Base-by-base conservation (phyloP, 2,329 filamentous ascomycete species). In the Leptoxyphium fumago region DNA sequence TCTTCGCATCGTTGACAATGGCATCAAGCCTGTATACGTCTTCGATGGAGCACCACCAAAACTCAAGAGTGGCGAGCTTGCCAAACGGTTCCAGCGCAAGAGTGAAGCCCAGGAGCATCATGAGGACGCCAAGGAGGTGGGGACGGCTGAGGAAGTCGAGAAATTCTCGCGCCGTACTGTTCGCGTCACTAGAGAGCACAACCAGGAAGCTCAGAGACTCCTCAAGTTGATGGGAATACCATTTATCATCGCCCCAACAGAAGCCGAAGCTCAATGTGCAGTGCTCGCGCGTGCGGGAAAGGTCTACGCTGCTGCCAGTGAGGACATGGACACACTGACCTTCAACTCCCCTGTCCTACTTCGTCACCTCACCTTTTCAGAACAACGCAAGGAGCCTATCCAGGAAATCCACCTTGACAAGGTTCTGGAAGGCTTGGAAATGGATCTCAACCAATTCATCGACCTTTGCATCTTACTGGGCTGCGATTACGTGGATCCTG, bases 271-370 rank as follows among this genome's bases (percentile, higher is more conserved):
- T 1, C 91, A 98, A 62, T 98, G 91, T 62, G 91, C 91, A 2
- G 82, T 81, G 36, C 72, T 98, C 48, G 91, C 91, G 1, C 74
- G 82, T 48, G 88, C 84, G 5, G 89, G 87, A 32, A 96, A 96
- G 67, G 91, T 98, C 42, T 98, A 93, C 61, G 91, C 88, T 2
- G 91, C 91, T 15, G 91, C 91, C 2, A 94, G 84, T 51, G 91
- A 98, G 66, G 91, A 98, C 66, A 98, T 98, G 91, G 91, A 98
- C 60, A 98, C 91, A 0, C 70, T 98, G 44, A 96, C 89, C 58
- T 98, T 98, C 64, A 80, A 95, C 57, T 75, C 88, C 42, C 91
- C 91, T 0, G 88, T 98, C 46, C 69, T 98, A 40, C 69, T 98
- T 50, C 77, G 91, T 41, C 88, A 98, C 65, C 74, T 98, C 50